phyloP scores from a whole-genome alignment of 2,329 filamentous ascomycete species.

The Colletotrichum lindemuthianum region DNA sequence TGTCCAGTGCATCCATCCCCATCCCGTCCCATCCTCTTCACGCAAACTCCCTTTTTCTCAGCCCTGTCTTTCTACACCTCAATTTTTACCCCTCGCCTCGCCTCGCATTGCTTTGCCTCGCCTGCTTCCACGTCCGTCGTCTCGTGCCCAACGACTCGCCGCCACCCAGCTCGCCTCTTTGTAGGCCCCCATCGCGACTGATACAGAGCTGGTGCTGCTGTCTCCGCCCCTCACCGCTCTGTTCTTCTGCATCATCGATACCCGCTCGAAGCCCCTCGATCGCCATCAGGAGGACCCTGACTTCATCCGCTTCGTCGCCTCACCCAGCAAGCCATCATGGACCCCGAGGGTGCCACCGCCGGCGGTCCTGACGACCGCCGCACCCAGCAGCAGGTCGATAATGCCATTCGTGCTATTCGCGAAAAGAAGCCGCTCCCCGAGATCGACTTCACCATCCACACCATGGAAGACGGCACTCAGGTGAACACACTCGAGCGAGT shows the following conservation, averaged over 20 bases:
- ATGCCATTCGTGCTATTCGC: constrained; percentile 89
- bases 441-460: constrained; percentile 98
- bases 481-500: constrained; percentile 96
- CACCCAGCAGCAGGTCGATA: constrained; percentile 79
- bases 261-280: constrained; percentile 23
- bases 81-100: constrained; percentile 37
- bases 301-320: constrained; percentile 8
- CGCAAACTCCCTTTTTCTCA: constrained; percentile 39
- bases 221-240: constrained; percentile 33
- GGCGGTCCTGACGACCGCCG: constrained; percentile 57
- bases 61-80: constrained; percentile 40
- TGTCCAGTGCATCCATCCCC: constrained; percentile 26
- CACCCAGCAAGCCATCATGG: constrained; percentile 52
- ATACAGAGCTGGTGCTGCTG: constrained; percentile 29
- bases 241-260: constrained; percentile 29
- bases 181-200: constrained; percentile 31
- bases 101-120: constrained; percentile 24
- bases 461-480: constrained; percentile 96
- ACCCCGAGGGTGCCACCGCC: constrained; percentile 52
- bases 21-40: constrained; percentile 36
- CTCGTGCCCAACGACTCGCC: constrained; percentile 34
- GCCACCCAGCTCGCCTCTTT: constrained; percentile 29
- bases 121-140: constrained; percentile 15
- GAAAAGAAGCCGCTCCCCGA: constrained; percentile 96
- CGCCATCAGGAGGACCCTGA: not conserved